These are phyloP conservation scores for Cardamine chenopodiifolia DNA, from an alignment of 345 rosid genomes.

Conservation along the genomic window DNA sequence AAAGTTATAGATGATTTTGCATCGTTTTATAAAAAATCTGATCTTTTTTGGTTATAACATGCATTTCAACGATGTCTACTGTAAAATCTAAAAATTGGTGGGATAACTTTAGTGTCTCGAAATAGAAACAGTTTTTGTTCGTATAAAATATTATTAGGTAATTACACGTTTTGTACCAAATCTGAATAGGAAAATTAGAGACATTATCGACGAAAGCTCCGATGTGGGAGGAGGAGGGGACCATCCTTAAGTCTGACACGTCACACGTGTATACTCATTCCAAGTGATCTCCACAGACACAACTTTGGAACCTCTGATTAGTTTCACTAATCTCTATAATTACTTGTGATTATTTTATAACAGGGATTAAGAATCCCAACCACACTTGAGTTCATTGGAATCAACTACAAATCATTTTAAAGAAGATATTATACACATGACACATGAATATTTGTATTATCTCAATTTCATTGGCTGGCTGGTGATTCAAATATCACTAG, in stretches of 20 bases:
- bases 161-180: conserved; percentile 4
- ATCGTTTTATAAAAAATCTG: not conserved
- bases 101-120: not conserved
- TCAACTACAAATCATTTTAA: conserved; percentile 26
- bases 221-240: conserved; percentile 44
- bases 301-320: conserved; percentile 31
- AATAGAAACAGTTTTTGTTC: not conserved
- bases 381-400: conserved; percentile 40
- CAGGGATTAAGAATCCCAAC: conserved; percentile 26
- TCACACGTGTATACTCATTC: conserved; percentile 41
- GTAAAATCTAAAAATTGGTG: too few species aligned
- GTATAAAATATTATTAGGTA: not conserved
- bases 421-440: conserved; percentile 22
- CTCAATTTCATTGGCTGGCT: conserved; percentile 21
- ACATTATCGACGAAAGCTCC: conserved; percentile 43
- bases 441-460: conserved; percentile 14
- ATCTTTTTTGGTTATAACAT: not conserved
- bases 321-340: conserved; percentile 39
- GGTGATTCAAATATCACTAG: conserved; percentile 8
- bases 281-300: conserved; percentile 25
- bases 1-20: too few species aligned
- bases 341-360: conserved; percentile 22
- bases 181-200: conserved; percentile 20
- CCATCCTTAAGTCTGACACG: conserved; percentile 32
- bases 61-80: too few species aligned